Evolutionary conservation across 352 stramenopile genomes (phyloP).

Genomic region (Blastocystis sp.): DNA sequence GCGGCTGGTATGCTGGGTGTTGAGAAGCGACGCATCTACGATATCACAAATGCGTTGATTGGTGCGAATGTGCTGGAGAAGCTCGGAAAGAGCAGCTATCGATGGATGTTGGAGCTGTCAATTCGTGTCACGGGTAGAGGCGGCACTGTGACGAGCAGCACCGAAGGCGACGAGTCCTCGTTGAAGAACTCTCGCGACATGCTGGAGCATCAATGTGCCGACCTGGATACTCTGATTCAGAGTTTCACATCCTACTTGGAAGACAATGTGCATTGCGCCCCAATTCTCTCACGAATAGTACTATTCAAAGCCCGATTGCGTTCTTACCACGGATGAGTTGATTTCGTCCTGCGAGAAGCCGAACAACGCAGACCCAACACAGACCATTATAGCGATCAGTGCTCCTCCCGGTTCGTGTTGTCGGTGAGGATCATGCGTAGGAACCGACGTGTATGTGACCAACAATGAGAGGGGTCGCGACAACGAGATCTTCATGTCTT

Average conservation of each 20-base stretch:
- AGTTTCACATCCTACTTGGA: slow-evolving; percentile 56
- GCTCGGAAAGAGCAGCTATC: slow-evolving; percentile 66
- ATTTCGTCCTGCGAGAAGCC: slow-evolving; percentile 37
- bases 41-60: slow-evolving; percentile 73
- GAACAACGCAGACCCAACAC: slow-evolving; percentile 1
- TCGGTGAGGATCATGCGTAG: not conserved
- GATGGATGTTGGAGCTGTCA: slow-evolving; percentile 55
- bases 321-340: slow-evolving; percentile 56
- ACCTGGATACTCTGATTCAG: slow-evolving; percentile 49
- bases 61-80: slow-evolving; percentile 69
- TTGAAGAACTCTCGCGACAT: slow-evolving; percentile 10
- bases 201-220: slow-evolving; percentile 28
- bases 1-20: slow-evolving; percentile 65
- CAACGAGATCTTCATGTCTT: slow-evolving; percentile 70
- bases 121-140: not conserved
- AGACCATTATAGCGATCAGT: slow-evolving; percentile 63
- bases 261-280: not conserved
- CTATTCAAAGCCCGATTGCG: slow-evolving; percentile 46
- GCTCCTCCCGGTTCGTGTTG: slow-evolving; percentile 24
- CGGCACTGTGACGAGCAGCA: not conserved
- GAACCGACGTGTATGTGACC: slow-evolving; percentile 67
- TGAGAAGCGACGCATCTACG: slow-evolving; percentile 71
- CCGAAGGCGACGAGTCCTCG: not conserved
- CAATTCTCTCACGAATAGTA: slow-evolving; percentile 14
- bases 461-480: slow-evolving; percentile 52